phyloP scores from a whole-genome alignment of 2,329 filamentous ascomycete species.

The Emmonsiellopsis sp. region DNA sequence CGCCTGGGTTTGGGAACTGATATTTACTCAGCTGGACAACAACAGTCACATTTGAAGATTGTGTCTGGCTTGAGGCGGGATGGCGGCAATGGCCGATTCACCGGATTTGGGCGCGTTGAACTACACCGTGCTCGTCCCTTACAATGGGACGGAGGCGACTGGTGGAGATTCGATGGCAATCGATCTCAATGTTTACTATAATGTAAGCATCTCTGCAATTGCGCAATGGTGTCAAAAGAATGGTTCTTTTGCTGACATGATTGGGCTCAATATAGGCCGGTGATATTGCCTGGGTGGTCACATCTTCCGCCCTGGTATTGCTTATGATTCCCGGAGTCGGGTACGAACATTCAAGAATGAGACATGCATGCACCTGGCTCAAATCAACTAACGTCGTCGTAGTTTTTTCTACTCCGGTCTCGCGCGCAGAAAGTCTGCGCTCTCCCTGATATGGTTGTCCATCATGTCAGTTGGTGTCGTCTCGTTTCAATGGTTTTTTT shows the following conservation, averaged over 20 bases:
- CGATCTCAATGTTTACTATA: slow-evolving; percentile 69
- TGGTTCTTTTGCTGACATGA: not conserved
- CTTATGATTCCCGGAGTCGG: slow-evolving; percentile 90
- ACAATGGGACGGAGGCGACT: slow-evolving; percentile 51
- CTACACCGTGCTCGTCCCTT: slow-evolving; percentile 33
- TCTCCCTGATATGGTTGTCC: slow-evolving; percentile 76
- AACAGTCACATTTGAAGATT: too few relatives aligned
- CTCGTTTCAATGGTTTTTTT: slow-evolving; percentile 90
- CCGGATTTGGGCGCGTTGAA: slow-evolving; percentile 6
- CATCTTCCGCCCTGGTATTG: slow-evolving; percentile 67
- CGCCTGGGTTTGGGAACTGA: too few relatives aligned
- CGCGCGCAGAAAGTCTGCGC: slow-evolving; percentile 76
- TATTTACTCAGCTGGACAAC: not conserved
- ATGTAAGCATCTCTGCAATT: slow-evolving; percentile 41
- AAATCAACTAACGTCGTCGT: slow-evolving; percentile 5
- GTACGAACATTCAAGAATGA: slow-evolving; percentile 25
- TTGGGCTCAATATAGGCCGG: slow-evolving; percentile 48
- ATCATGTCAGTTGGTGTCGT: slow-evolving; percentile 72
- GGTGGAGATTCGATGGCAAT: slow-evolving; percentile 53
- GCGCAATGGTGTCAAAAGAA: not conserved
- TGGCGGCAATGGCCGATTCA: slow-evolving; percentile 2
- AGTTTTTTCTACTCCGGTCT: slow-evolving; percentile 91
- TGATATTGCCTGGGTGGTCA: slow-evolving; percentile 73
- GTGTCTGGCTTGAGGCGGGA: not conserved
- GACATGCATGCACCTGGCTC: not conserved